Evolutionary conservation across 225 moss, liverwort and hornwort genomes (phyloP).

Genomic region (Bryum argenteum): DNA sequence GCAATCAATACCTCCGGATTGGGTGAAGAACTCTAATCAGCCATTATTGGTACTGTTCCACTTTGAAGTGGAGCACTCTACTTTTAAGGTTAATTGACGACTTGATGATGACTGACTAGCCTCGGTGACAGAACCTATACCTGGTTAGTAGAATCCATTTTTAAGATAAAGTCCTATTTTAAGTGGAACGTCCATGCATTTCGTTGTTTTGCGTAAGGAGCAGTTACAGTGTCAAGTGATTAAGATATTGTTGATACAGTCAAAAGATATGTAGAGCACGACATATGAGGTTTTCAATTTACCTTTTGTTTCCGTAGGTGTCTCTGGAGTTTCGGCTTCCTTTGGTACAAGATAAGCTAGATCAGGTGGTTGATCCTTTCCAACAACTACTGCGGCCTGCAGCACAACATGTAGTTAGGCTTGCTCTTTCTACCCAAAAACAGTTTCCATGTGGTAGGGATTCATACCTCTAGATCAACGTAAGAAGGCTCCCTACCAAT

Average conservation of each 20-base stretch:
- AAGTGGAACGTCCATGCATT: background rate
- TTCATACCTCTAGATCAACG: constrained; percentile 72
- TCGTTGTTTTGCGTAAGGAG: background rate
- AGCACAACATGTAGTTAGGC: constrained; percentile 12
- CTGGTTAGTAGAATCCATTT: background rate
- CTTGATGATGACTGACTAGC: background rate
- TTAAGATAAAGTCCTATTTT: background rate
- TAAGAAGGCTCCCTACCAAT: constrained; percentile 70
- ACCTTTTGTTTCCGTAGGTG: constrained; percentile 33
- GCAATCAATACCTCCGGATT: too few relatives aligned
- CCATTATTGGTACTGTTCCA: too few relatives aligned
- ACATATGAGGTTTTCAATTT: background rate
- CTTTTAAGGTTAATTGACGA: too few relatives aligned
- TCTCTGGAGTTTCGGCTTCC: constrained; percentile 28
- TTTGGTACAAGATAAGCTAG: constrained; percentile 64
- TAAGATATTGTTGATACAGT: background rate
- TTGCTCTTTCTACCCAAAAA: constrained; percentile 11
- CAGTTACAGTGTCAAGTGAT: background rate
- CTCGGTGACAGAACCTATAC: background rate
- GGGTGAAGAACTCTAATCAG: too few relatives aligned
- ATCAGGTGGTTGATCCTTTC: constrained; percentile 65
- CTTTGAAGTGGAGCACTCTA: too few relatives aligned
- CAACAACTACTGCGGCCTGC: constrained; percentile 66
- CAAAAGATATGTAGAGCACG: background rate
- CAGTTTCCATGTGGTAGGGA: background rate